Conservation (phyloP, 2,329 filamentous ascomycete genomes). For the Colletotrichum gloeosporioides region DNA sequence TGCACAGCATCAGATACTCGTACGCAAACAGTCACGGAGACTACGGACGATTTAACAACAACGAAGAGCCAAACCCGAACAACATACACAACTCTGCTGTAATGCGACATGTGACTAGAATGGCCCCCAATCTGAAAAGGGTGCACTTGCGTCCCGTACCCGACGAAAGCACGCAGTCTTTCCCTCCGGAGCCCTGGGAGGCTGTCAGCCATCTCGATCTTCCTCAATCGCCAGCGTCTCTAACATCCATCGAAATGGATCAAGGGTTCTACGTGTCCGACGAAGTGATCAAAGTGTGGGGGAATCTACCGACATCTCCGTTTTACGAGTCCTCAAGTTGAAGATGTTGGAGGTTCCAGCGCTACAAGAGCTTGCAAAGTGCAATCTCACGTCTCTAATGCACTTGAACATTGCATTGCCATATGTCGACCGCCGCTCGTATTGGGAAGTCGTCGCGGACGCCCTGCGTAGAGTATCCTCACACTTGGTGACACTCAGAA, state of each 20-base stretch:
- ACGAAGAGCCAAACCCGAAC: not conserved
- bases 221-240: not conserved
- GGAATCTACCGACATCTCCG: not conserved
- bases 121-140: not conserved
- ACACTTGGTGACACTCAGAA: fast-evolving
- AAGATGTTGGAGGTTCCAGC: not conserved
- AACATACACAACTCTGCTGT: not conserved
- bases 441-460: not conserved
- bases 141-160: not conserved
- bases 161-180: not conserved
- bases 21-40: not conserved
- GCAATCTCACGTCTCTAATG: not conserved
- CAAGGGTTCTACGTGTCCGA: not conserved
- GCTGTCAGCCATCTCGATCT: not conserved
- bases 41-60: no score
- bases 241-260: not conserved
- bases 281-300: not conserved
- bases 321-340: not conserved
- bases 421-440: not conserved
- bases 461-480: not conserved
- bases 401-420: not conserved
- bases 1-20: not conserved
- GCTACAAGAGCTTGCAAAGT: not conserved
- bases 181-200: not conserved
- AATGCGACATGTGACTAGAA: not conserved